Base-by-base conservation (phyloP, 2,329 filamentous ascomycete species). In the Pseudocercospora macadamiae region DNA sequence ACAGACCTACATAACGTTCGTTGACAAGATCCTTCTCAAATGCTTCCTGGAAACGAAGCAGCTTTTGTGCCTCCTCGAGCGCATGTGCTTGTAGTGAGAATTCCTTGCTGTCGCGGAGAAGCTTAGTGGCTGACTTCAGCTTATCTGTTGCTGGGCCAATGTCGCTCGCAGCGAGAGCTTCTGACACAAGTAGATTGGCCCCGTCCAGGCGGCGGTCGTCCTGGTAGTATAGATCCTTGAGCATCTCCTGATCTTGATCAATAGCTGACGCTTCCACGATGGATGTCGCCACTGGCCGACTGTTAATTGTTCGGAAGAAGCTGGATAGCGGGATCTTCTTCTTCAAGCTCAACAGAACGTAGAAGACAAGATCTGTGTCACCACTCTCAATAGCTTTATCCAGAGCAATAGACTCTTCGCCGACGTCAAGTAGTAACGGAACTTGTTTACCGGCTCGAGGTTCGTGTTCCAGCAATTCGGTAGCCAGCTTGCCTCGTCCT, bases 201-300 rank as follows among this genome's bases (percentile, higher is more conserved):
- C 95, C 92, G 64, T 97, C 95, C 4, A 92, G 80, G 3, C 93
- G 86, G 4, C 93, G 86, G 73, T 99, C 95, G 69, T 97, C 95
- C 76, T 97, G 95, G 73, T 99, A 99, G 77, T 95, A 99, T 3
- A 99, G 80, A 71, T 97, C 95, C 70, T 97, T 99, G 23, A 99
- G 84, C 19, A 99, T 76, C 54, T 89, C 86, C 0, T 85, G 83
- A 68, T 96, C 92, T 68, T 96, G 89, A 51, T 90, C 86, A 51
- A 83, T 81, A 0, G 95, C 93, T 0, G 88, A 89, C 1, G 91
- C 85, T 74, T 99, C 95, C 21, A 99, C 90, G 9, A 99, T 83
- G 0, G 95, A 91, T 2, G 91, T 92, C 3, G 95, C 95, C 23
- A 91, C 83, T 0, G 93, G 92, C 1, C 93, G 86, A 54, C 83